Evolutionary conservation across 768 basidiomycete species (phyloP), one percentile per base, ranked within the genome.

Genomic region (Chalciporus sphaerocephalus): DNA sequence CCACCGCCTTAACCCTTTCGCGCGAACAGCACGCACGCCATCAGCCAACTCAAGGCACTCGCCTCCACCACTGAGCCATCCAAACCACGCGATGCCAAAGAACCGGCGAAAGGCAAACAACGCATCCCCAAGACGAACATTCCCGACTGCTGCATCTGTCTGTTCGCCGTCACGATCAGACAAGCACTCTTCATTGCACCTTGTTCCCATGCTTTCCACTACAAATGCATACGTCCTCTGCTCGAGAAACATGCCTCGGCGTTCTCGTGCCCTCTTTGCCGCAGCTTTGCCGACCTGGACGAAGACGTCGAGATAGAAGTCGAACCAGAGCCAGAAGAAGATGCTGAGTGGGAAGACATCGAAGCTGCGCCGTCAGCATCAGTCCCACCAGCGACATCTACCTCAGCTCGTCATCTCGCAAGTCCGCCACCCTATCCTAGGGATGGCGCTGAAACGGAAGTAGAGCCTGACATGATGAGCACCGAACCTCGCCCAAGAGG

Each of bases 171-270:
- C 0, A 87, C 91, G 1, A 93, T 97, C 62, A 89, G 85, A 51
- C 95, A 99, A 67, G 88, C 92, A 0, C 80, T 98, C 38, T 97
- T 99, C 73, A 94, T 99, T 61, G 92, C 95, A 22, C 95, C 95
- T 0, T 99, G 95, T 68, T 93, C 91, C 1, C 95, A 99, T 65
- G 85, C 92, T 0, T 92, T 90, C 73, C 91, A 93, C 70, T 92
- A 90, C 79, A 98, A 97, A 67, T 97, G 95, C 65, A 93, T 99
- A 48, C 80, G 92, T 1, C 95, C 94, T 2, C 75, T 98, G 10
- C 75, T 97, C 34, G 79, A 89, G 54, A 68, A 78, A n/a, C 92
- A 97, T 66, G 83, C 93, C 56, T 91, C 94, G 0, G 87, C 89
- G 6, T 99, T 98, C 70, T 88, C 83, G 12, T 99, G 95, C 59